Evolutionary conservation across 2,329 filamentous ascomycete species (phyloP), one percentile per base, ranked within the genome.

Genomic region (Leptosphaerulina australis): DNA sequence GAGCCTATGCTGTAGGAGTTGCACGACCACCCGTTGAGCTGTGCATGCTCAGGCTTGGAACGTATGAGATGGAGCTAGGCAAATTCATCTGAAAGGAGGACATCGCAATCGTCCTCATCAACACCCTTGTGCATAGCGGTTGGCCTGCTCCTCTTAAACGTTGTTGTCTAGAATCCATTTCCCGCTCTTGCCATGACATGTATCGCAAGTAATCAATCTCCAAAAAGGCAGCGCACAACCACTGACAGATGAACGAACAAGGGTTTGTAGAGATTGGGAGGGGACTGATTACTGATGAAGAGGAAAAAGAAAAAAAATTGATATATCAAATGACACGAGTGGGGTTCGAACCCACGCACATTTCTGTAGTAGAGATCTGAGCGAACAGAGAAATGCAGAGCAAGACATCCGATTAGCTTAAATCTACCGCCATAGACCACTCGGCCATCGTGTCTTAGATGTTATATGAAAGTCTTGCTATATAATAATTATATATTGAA

Each of bases 361-460:
- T 67, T 66, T 60, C 64, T 58, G 60, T 61, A 67, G 64, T 67
- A 67, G 62, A 63, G 62, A 58, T 56, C 37, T 30, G 15, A 44
- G 37, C 39, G 5, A 26, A 25, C 15, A n/a, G 11, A 44, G 31
- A 35, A 44, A 36, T 36, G 44, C 44, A 34, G 25, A 28, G 24
- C 33, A 44, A 45, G 17, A 53, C 56, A 25, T 17, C 29, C 24
- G 35, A 47, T 46, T 25, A 7, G 52, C 64, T 67, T 68, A 66
- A 68, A 66, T 64, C 63, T 68, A 68, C 63, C 65, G 62, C 64
- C 64, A 64, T 67, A 67, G 62, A 66, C 61, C 61, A 64, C 60
- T 65, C 62, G 62, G 62, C 62, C 62, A 65, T 64, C 62, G 59
- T 64, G 62, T 62, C 62, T 28, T 7, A 6, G 33, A 7, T 26